Base-by-base conservation (phyloP, 768 basidiomycete species). In the Gyrodon lividus region DNA sequence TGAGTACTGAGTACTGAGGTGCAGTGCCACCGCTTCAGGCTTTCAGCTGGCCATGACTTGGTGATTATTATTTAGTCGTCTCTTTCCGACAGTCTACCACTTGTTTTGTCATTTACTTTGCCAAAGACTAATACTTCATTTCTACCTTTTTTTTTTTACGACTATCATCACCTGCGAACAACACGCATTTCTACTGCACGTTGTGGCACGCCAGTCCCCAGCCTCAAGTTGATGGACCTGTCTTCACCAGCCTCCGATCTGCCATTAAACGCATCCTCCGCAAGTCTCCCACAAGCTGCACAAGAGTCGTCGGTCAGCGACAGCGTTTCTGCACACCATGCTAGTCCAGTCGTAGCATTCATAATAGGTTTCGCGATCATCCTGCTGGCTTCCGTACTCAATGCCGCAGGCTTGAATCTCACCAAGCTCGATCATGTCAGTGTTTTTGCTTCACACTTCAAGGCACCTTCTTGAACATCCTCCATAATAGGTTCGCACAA, bases 341-440 rank as follows among this genome's bases (percentile, higher is more conserved):
- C 63, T n/a, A 86, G 71, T 63, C 77, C 87, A 5, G 81, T 84
- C 55, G 75, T 87, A 35, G 72, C 84, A 5, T 92, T 92, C 67
- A 83, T 92, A 54, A 91, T 92, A 53, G 91, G 95, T 13, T 81
- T 97, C 40, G 67, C 86, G 39, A 96, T 98, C 59, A 84, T 97
- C 43, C 73, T 92, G 3, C 73, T 89, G 6, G 88, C 92, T 0
- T 91, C 88, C 16, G 78, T 92, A n/a, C 77, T 92, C 58, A 93
- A 92, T 61, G 91, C 92, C 30, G 90, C 87, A 0, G 95, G 95
- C n/a, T 77, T 98, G 37, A 98, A 97, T 65, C 74, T 98, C 52
- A 94, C 92, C 33, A 98, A 98, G 70, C 72, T 96, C 37, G 95
- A 97, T 72, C 92, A 95, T 80, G 84, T 87, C 49, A 58, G 85